Evolutionary conservation across 1,284 basidiomycete genomes (phyloP).

Genomic region (Pascua sp.): DNA sequence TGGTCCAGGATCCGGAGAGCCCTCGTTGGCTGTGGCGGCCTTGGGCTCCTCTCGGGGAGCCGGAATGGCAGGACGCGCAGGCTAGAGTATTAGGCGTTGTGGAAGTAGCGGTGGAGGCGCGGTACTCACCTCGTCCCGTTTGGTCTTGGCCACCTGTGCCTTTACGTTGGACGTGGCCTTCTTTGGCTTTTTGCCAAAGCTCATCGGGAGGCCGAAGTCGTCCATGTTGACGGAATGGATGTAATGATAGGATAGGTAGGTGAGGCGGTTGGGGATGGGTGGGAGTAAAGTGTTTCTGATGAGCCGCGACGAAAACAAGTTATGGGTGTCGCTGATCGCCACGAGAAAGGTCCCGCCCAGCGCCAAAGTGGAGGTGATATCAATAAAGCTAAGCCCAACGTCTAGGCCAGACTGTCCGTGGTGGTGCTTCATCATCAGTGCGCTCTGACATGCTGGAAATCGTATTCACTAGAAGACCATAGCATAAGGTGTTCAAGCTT

Average conservation of each 20-base stretch:
- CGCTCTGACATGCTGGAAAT: too few relatives aligned
- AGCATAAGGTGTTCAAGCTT: too few relatives aligned
- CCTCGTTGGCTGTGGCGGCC: constrained; percentile 5
- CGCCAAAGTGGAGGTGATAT: too few relatives aligned
- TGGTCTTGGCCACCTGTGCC: constrained; percentile 45
- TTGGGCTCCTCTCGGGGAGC: constrained; percentile 1
- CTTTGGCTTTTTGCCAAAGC: constrained; percentile 51
- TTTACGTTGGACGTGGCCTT: constrained; percentile 23
- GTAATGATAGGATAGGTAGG: neutral
- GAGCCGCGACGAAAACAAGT: neutral
- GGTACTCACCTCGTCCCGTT: constrained; percentile 28
- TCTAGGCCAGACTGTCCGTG: too few relatives aligned
- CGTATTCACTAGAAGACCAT: too few relatives aligned
- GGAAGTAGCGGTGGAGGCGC: neutral
- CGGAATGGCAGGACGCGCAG: neutral
- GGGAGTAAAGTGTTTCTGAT: neutral
- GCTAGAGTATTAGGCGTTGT: neutral
- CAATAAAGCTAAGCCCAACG: too few relatives aligned
- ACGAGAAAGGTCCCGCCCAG: too few relatives aligned
- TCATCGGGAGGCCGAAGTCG: constrained; percentile 46
- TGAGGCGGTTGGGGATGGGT: neutral
- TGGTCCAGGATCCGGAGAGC: constrained; percentile 1
- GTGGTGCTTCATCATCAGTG: too few relatives aligned
- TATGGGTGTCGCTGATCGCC: too few relatives aligned
- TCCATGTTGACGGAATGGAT: constrained; percentile 31